Conservation (phyloP, 169 alveolate genomes). For the Eimeria brunetti region DNA sequence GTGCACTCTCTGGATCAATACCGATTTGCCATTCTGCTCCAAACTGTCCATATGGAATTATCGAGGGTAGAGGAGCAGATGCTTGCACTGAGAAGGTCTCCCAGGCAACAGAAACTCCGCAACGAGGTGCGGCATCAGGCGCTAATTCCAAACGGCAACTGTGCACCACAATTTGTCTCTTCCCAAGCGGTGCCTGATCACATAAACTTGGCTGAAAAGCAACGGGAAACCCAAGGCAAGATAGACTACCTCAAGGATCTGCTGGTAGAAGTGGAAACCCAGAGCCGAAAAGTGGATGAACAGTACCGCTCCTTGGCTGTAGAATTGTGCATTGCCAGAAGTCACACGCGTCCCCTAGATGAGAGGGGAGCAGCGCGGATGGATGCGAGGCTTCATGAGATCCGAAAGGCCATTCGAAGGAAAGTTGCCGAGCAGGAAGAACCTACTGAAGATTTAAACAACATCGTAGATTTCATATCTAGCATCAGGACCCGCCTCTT, state of each 20-base stretch:
- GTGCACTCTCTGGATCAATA: not conserved
- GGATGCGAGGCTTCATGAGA: slow-evolving; percentile 4
- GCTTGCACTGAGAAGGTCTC: not conserved
- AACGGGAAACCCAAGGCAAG: not conserved
- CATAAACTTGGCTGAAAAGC: not conserved
- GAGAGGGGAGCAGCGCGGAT: slow-evolving; percentile 16
- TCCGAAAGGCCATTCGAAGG: not conserved
- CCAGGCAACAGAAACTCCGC: not conserved
- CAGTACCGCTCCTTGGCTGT: slow-evolving; percentile 26
- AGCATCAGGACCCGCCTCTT: not conserved
- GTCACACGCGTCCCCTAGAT: slow-evolving; percentile 2
- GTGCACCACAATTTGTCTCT: not conserved
- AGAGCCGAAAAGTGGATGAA: not conserved
- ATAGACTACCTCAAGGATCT: not conserved
- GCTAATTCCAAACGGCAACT: not conserved
- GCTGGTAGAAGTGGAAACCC: slow-evolving; percentile 10
- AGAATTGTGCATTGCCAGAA: slow-evolving; percentile 1
- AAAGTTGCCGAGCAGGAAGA: slow-evolving; percentile 8
- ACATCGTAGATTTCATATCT: not conserved
- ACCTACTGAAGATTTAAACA: not conserved
- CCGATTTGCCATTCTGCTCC: not conserved
- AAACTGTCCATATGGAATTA: not conserved
- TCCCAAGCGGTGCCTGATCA: not conserved
- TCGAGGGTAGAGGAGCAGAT: not conserved
- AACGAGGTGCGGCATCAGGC: not conserved